These are phyloP conservation scores for Entomortierella beljakovae DNA, from an alignment of 192 early-diverging fungal genomes.

Conservation along the genomic window DNA sequence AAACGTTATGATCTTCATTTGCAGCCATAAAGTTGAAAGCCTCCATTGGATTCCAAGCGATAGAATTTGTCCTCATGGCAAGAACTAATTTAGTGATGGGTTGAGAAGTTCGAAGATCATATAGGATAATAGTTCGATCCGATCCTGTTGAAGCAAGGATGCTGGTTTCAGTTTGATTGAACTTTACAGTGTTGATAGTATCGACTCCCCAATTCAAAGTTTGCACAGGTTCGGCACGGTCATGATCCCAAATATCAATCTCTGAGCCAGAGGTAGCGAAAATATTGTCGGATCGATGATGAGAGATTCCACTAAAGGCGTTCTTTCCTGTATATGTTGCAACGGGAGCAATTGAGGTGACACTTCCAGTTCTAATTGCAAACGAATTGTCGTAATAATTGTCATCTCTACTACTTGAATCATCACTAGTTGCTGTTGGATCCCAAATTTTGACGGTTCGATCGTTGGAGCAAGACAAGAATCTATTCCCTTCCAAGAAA, in stretches of 20 bases:
- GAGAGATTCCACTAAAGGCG: slow-evolving; percentile 88
- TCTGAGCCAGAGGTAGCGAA: slow-evolving; percentile 92
- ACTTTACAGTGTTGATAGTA: slow-evolving; percentile 92
- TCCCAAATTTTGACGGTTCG: slow-evolving; percentile 97
- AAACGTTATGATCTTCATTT: slow-evolving; percentile 98
- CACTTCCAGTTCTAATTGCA: background rate
- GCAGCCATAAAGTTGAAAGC: slow-evolving; percentile 95
- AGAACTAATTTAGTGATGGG: slow-evolving; percentile 89
- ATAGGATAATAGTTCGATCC: slow-evolving; percentile 94
- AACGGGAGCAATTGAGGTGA: slow-evolving; percentile 58
- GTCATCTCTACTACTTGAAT: background rate
- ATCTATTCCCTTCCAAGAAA: slow-evolving; percentile 73
- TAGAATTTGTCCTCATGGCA: slow-evolving; percentile 92
- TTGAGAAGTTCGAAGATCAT: slow-evolving; percentile 91
- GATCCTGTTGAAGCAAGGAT: slow-evolving; percentile 94
- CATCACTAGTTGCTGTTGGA: slow-evolving; percentile 54
- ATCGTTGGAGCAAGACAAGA: slow-evolving; percentile 94
- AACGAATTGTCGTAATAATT: background rate
- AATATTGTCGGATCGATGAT: slow-evolving; percentile 83
- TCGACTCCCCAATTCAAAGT: slow-evolving; percentile 94
- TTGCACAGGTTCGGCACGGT: slow-evolving; percentile 83
- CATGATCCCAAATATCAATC: slow-evolving; percentile 96
- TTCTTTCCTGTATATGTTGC: slow-evolving; percentile 84
- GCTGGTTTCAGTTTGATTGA: slow-evolving; percentile 97
- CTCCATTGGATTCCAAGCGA: slow-evolving; percentile 99